Evolutionary conservation across 179 eudicot species (phyloP), one percentile per base, ranked within the genome.

Genomic region (Gypsophila paniculata): DNA sequence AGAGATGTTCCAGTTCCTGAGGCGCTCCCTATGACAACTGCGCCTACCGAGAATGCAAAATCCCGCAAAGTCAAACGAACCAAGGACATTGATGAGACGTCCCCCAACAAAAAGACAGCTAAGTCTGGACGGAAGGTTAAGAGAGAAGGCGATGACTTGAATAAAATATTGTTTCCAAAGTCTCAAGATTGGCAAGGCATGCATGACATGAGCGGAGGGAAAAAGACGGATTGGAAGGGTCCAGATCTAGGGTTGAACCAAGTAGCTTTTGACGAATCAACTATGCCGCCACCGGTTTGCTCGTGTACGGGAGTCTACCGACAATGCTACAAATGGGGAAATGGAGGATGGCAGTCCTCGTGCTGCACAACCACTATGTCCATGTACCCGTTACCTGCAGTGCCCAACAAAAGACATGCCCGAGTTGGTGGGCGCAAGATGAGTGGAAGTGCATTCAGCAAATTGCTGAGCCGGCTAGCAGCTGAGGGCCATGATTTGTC

Each of bases 321-420:
- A 72, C 90, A 92, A 17, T 91, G 97, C 80, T 94, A 94, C 75
- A 94, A 89, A 71, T 94, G 99, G 99, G 97, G 99, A 5, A 89
- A 84, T 55, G 97, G 99, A 14, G 99, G 99, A 25, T 94, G 96
- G 99, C 99, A 94, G 68, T 94, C 99, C 2, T 86, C 96, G 0
- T 94, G 99, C 68, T 91, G 99, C 79, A 91, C 99, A 13, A 94
- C 88, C 19, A 87, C 86, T n/a, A 42, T 94, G 77, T 94, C 97
- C 3, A 79, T 88, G 90, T 94, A 94, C 78, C 99, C 97, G 0
- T 80, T 94, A 38, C 99, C 94, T 2, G 81, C 86, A 0, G 89
- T 91, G 26, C 93, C 99, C 12, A 88, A 94, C 82, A 94, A 91
- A 75, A 79, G 96, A 32, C 95, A 94, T 76, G 96, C 96, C 1